These are phyloP conservation scores for Fusarium sp. DNA, from an alignment of 2,329 filamentous ascomycete species.

Conservation along the genomic window DNA sequence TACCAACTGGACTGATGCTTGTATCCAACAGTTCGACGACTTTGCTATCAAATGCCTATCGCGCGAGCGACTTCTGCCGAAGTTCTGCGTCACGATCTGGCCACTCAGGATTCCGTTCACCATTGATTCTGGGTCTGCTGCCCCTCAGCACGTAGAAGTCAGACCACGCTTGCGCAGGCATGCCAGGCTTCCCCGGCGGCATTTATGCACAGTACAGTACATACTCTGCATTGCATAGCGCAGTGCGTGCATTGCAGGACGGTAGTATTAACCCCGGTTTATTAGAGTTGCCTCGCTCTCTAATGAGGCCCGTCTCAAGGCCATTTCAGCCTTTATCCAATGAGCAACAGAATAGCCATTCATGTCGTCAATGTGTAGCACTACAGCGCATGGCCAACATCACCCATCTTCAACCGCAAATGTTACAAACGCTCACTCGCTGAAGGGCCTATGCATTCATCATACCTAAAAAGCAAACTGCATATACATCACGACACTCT, in stretches of 20 bases:
- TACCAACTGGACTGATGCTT: not conserved
- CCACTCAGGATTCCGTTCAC: constrained; percentile 28
- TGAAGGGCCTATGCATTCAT: not conserved
- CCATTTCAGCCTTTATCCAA: constrained; percentile 6
- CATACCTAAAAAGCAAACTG: not conserved
- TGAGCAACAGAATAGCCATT: not conserved
- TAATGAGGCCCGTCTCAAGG: not conserved
- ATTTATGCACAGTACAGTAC: constrained; percentile 4
- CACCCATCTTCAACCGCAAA: not conserved
- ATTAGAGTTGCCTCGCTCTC: not conserved
- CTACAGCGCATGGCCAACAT: constrained; percentile 1
- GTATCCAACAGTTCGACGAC: not conserved
- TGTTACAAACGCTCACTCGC: not conserved
- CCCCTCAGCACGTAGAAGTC: constrained; percentile 35
- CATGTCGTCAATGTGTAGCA: not conserved
- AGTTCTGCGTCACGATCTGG: constrained; percentile 40
- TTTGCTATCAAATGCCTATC: constrained; percentile 4
- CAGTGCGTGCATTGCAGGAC: constrained; percentile 24
- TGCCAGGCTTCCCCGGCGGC: constrained; percentile 24
- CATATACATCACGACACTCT: constrained; percentile 1
- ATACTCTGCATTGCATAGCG: constrained; percentile 9
- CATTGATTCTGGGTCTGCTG: constrained; percentile 19
- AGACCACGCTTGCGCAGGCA: constrained; percentile 36
- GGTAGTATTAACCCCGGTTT: constrained; percentile 1
- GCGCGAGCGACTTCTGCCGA: constrained; percentile 21